Percentiles rank a stretch among this genome's conserved stretches.
Evolutionary conservation across 176 grass and related monocot genomes (phyloP).

Genomic region (Musa beccarii): DNA sequence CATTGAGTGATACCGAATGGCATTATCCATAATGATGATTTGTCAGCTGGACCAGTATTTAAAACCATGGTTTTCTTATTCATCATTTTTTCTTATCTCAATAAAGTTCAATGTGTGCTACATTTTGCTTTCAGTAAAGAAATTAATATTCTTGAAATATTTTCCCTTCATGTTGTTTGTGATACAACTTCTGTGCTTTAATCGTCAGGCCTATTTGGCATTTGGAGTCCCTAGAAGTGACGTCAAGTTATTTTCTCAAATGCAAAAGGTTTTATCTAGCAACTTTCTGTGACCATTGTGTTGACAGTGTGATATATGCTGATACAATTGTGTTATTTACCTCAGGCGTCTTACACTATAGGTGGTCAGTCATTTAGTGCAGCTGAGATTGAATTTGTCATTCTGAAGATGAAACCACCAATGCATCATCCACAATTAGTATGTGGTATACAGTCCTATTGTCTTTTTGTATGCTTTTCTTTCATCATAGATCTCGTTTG

Average conservation of each 20-base stretch:
- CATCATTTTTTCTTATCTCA: background rate
- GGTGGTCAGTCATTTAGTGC: slow-evolving; percentile 86
- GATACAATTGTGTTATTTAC: background rate
- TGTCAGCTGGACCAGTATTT: too few relatives aligned
- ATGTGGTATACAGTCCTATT: slow-evolving; percentile 21
- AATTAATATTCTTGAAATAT: slow-evolving; percentile 7
- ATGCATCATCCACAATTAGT: slow-evolving; percentile 77
- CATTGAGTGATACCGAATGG: too few relatives aligned
- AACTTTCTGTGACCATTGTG: slow-evolving; percentile 13
- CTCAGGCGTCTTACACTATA: slow-evolving; percentile 86
- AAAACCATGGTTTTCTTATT: too few relatives aligned
- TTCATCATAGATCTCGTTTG: slow-evolving; percentile 26
- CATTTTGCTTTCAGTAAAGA: background rate
- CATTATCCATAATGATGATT: background rate
- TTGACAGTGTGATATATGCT: slow-evolving; percentile 11
- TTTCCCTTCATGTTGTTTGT: slow-evolving; percentile 7
- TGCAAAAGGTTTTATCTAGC: slow-evolving; percentile 74
- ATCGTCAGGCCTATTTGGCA: slow-evolving; percentile 83
- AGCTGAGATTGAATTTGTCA: slow-evolving; percentile 89
- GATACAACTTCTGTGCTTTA: slow-evolving; percentile 7
- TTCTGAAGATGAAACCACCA: slow-evolving; percentile 88
- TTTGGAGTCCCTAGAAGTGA: slow-evolving; percentile 89
- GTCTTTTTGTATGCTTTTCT: slow-evolving; percentile 11
- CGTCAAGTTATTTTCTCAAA: slow-evolving; percentile 93
- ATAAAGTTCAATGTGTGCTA: background rate